A percentile compares a stretch with the other conserved stretches of the same genome.
These are phyloP conservation scores for Aspergillus sp. DNA, from an alignment of 2,329 filamentous ascomycete genomes.

Conservation along the genomic window DNA sequence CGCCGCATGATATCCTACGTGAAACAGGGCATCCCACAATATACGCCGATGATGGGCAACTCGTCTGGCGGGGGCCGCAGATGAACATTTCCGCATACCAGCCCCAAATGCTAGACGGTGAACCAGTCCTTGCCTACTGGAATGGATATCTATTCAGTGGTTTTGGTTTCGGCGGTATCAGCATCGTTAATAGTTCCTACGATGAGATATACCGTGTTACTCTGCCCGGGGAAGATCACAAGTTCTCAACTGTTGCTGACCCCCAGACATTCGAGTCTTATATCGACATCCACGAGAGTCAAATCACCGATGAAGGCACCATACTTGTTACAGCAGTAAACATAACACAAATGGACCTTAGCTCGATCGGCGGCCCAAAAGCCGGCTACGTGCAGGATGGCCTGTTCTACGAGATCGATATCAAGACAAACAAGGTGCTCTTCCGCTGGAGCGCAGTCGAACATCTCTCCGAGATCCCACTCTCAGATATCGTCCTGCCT, in stretches of 20 bases:
- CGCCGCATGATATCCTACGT: constrained; percentile 7
- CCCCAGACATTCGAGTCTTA: not conserved
- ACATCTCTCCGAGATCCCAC: constrained; percentile 19
- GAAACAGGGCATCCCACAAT: constrained; percentile 16
- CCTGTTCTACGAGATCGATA: constrained; percentile 28
- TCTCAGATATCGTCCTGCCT: constrained; percentile 16
- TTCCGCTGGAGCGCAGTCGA: constrained; percentile 27
- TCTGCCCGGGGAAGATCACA: not conserved
- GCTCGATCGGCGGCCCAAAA: constrained; percentile 19
- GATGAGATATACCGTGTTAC: not conserved
- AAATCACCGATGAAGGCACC: constrained; percentile 20
- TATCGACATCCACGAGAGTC: constrained; percentile 22
- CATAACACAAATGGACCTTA: constrained; percentile 22
- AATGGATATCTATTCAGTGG: constrained; percentile 15
- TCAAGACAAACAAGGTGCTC: constrained; percentile 25
- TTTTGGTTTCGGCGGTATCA: constrained; percentile 16
- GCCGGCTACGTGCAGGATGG: constrained; percentile 27
- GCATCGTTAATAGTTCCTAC: not conserved
- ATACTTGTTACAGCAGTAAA: constrained; percentile 24
- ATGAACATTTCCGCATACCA: constrained; percentile 17
- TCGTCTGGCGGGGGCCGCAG: constrained; percentile 25
- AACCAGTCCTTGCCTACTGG: constrained; percentile 28
- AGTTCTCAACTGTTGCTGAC: not conserved
- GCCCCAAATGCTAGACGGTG: constrained; percentile 19
- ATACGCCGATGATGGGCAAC: constrained; percentile 26